phyloP scores from a whole-genome alignment of 202 grass and related monocot species.

The Musa balbisiana region DNA sequence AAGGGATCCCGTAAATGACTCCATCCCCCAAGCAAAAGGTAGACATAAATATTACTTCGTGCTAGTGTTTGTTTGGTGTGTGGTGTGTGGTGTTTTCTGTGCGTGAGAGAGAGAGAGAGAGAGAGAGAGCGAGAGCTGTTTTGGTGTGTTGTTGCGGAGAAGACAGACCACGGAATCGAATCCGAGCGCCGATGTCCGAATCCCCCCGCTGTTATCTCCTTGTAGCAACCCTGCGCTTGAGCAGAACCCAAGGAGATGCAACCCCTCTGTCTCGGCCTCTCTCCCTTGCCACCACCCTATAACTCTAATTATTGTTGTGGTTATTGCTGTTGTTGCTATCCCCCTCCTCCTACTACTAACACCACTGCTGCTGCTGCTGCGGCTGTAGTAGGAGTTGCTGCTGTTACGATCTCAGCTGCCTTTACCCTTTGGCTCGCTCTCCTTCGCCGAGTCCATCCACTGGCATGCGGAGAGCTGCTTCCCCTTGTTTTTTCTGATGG shows the following conservation, averaged over 20 bases:
- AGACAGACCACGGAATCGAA: not conserved
- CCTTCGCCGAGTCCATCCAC: slow-evolving; percentile 4
- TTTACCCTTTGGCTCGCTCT: not conserved
- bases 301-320: slow-evolving; percentile 23
- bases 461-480: slow-evolving; percentile 64
- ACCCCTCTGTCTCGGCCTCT: no score
- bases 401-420: no score
- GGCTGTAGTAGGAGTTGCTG: slow-evolving; percentile 3
- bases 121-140: not conserved
- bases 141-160: no score
- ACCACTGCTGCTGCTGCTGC: slow-evolving; percentile 21
- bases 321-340: not conserved
- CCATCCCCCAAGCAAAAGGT: not conserved
- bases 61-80: no score
- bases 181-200: not conserved
- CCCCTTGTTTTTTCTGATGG: slow-evolving; percentile 90
- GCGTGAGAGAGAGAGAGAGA: not conserved
- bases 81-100: not conserved
- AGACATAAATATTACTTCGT: not conserved
- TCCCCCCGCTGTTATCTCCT: slow-evolving; percentile 29
- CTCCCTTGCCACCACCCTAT: not conserved
- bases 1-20: not conserved
- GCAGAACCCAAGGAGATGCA: slow-evolving; percentile 5
- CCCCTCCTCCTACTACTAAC: no score
- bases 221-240: slow-evolving; percentile 18